phyloP scores from a whole-genome alignment of 1,284 basidiomycete genomes.

The Ceratobasidium sp. region DNA sequence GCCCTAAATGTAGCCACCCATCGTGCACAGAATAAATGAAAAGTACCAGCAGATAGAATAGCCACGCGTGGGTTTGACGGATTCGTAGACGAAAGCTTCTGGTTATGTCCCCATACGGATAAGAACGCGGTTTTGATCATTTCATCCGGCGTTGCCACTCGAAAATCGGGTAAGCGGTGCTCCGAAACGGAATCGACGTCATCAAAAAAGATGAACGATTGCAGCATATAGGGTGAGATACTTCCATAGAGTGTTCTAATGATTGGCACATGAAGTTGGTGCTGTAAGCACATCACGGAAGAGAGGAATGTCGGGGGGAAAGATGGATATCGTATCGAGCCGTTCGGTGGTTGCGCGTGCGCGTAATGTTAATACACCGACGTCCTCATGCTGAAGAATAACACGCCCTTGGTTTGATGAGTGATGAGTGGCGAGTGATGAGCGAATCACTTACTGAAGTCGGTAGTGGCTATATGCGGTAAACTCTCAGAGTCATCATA shows the following conservation, averaged over 20 bases:
- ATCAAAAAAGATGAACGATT: neutral
- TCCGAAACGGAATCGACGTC: neutral
- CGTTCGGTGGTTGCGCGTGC: no score
- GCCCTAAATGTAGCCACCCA: slow-evolving; percentile 7
- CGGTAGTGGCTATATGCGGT: neutral
- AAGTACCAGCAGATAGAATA: neutral
- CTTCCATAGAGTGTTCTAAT: no score
- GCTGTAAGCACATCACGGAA: no score
- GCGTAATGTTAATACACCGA: no score
- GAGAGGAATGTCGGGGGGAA: no score
- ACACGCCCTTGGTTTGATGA: no score
- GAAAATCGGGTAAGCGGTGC: neutral
- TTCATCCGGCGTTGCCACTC: neutral
- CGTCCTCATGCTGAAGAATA: no score
- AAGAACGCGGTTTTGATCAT: neutral
- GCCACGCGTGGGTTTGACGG: neutral
- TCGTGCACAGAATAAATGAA: neutral
- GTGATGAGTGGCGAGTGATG: no score
- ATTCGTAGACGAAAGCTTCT: neutral
- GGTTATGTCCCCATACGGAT: neutral
- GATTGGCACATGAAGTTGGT: no score
- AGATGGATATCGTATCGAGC: no score
- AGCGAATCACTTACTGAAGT: neutral
- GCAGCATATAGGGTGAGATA: no score
- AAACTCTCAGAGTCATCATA: neutral